These are phyloP conservation scores for Firmiana major DNA, from an alignment of 345 rosid species.

Conservation along the genomic window DNA sequence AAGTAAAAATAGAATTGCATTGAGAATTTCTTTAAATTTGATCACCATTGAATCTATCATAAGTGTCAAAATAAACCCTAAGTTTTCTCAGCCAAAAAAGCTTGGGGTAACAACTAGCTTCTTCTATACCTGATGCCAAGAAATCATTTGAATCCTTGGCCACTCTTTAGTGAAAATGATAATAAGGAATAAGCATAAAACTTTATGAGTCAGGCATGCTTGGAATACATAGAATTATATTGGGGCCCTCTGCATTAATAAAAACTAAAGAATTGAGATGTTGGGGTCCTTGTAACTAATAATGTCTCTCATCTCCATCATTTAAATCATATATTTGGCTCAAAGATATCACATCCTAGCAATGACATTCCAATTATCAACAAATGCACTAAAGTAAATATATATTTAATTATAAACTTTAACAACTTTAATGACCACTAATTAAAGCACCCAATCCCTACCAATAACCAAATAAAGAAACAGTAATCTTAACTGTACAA, in stretches of 20 bases:
- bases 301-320: no score
- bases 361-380: neutral
- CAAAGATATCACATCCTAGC: neutral
- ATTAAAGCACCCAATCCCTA: slow-evolving; percentile 11
- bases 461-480: neutral
- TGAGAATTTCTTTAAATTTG: no score
- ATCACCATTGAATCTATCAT: neutral
- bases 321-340: neutral
- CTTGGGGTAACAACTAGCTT: neutral
- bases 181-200: neutral
- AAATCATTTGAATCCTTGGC: neutral
- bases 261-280: neutral
- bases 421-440: neutral
- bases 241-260: neutral
- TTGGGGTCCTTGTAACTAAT: neutral
- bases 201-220: neutral
- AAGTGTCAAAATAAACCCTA: no score
- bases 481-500: slow-evolving; percentile 12
- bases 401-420: neutral
- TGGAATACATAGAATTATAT: neutral
- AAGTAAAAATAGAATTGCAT: no score
- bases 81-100: neutral
- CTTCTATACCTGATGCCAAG: neutral
- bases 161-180: neutral
- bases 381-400: neutral